A percentile compares a stretch with the other conserved stretches of the same genome.
Evolutionary conservation across 2,329 filamentous ascomycete species (phyloP).

Genomic region (Xylaria sp.): DNA sequence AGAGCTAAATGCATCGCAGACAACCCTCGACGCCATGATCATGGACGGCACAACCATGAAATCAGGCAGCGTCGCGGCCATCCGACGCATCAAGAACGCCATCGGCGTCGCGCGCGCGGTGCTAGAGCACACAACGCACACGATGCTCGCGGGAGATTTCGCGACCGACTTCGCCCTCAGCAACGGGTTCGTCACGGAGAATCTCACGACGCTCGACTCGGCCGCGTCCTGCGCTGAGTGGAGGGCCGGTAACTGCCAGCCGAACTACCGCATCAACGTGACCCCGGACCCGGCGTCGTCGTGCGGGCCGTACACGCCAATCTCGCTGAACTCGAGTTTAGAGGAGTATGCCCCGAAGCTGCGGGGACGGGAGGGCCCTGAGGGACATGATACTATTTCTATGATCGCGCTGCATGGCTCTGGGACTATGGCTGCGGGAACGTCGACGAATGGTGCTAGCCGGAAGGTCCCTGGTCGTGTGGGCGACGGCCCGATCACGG

Average conservation of each 20-base stretch:
- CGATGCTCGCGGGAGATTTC: conserved; percentile 57
- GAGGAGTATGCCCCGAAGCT: conserved; percentile 29
- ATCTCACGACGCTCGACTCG: conserved; percentile 51
- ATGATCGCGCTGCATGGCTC: conserved; percentile 52
- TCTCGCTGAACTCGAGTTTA: conserved; percentile 32
- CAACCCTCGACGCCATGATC: conserved; percentile 64
- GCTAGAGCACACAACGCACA: conserved; percentile 57
- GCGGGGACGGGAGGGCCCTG: conserved; percentile 8
- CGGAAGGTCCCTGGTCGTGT: conserved; percentile 62
- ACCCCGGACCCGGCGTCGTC: conserved; percentile 48
- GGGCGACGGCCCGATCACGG: conserved; percentile 60
- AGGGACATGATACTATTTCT: conserved; percentile 59
- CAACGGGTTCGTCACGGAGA: conserved; percentile 55
- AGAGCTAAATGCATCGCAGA: conserved; percentile 36
- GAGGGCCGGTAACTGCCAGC: conserved; percentile 51
- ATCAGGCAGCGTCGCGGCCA: conserved; percentile 57
- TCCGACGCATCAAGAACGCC: conserved; percentile 56
- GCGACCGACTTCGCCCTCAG: conserved; percentile 59
- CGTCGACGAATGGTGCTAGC: conserved; percentile 60
- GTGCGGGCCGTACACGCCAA: conserved; percentile 55
- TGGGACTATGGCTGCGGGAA: conserved; percentile 59
- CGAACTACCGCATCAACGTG: conserved; percentile 57
- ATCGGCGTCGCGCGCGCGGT: conserved; percentile 57
- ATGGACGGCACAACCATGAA: conserved; percentile 62
- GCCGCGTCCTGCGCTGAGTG: conserved; percentile 49